Evolutionary conservation across 2,329 filamentous ascomycete genomes (phyloP).

Genomic region (Claviceps cyperi): DNA sequence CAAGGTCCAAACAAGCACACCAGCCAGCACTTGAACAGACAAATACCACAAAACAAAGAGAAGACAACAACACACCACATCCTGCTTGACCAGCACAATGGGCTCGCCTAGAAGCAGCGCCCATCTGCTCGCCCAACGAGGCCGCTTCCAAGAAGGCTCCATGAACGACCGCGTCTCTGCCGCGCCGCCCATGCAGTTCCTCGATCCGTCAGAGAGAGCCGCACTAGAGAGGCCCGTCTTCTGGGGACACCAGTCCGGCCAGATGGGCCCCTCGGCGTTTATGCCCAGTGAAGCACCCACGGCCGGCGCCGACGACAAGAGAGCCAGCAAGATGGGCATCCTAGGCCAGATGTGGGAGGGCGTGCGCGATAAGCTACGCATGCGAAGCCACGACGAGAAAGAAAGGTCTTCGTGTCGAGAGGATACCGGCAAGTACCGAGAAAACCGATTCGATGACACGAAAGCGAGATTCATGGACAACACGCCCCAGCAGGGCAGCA

Average conservation of each 20-base stretch:
- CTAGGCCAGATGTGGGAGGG: slow-evolving; percentile 25
- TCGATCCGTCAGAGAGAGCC: slow-evolving; percentile 27
- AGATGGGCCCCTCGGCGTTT: neutral
- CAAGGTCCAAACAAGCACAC: neutral
- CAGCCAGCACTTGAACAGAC: neutral
- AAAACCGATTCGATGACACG: neutral
- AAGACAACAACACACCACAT: neutral
- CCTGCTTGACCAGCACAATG: slow-evolving; percentile 9
- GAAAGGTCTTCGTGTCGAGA: neutral
- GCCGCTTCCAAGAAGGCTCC: slow-evolving; percentile 63
- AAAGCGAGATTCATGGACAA: neutral
- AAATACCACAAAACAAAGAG: neutral
- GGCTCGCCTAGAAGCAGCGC: slow-evolving; percentile 16
- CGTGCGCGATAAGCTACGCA: slow-evolving; percentile 19
- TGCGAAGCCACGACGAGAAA: slow-evolving; percentile 15
- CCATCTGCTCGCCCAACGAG: slow-evolving; percentile 12
- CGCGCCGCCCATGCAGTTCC: slow-evolving; percentile 54
- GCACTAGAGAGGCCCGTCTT: slow-evolving; percentile 15
- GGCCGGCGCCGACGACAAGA: neutral
- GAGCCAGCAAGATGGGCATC: slow-evolving; percentile 13
- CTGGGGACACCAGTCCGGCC: neutral
- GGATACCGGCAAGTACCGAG: neutral
- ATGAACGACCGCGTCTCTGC: slow-evolving; percentile 71
- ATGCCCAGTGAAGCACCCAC: slow-evolving; percentile 4
- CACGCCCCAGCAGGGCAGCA: slow-evolving; percentile 5